A percentile compares a stretch with the other conserved stretches of the same genome.
phyloP scores from a whole-genome alignment of 2,329 filamentous ascomycete genomes.

The Penicillium sp. region DNA sequence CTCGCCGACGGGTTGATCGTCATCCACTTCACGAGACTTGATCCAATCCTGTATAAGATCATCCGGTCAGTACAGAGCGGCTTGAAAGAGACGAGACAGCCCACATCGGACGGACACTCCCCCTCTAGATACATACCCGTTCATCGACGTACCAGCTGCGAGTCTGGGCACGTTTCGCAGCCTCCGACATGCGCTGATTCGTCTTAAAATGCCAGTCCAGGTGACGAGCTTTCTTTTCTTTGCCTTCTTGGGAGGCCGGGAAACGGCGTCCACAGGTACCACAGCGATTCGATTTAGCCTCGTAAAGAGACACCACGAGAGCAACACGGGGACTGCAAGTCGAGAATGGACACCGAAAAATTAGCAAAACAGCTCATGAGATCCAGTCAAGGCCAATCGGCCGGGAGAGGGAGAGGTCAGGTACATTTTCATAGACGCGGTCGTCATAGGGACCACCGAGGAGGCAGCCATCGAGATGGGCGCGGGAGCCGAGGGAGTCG shows the following conservation, averaged over 20 bases:
- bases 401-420: no score
- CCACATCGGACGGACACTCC: no score
- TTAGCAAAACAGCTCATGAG: no score
- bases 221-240: slow-evolving; percentile 79
- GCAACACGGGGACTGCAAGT: slow-evolving; percentile 61
- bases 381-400: no score
- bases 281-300: slow-evolving; percentile 77
- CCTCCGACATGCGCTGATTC: slow-evolving; percentile 80
- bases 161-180: slow-evolving; percentile 78
- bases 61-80: no score
- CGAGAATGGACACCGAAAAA: no score
- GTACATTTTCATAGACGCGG: slow-evolving; percentile 68
- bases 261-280: slow-evolving; percentile 89
- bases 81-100: no score
- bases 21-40: slow-evolving; percentile 71
- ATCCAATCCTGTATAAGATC: slow-evolving; percentile 68
- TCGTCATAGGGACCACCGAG: slow-evolving; percentile 51
- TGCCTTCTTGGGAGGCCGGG: slow-evolving; percentile 67
- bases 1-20: slow-evolving; percentile 49
- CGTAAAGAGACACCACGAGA: slow-evolving; percentile 68
- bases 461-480: slow-evolving; percentile 26
- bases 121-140: slow-evolving; percentile 50
- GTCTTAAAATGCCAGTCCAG: slow-evolving; percentile 98
- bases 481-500: slow-evolving; percentile 32
- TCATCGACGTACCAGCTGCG: slow-evolving; percentile 94